phyloP scores from a whole-genome alignment of 2,329 filamentous ascomycete species.

The Ophiosphaerella korrae region DNA sequence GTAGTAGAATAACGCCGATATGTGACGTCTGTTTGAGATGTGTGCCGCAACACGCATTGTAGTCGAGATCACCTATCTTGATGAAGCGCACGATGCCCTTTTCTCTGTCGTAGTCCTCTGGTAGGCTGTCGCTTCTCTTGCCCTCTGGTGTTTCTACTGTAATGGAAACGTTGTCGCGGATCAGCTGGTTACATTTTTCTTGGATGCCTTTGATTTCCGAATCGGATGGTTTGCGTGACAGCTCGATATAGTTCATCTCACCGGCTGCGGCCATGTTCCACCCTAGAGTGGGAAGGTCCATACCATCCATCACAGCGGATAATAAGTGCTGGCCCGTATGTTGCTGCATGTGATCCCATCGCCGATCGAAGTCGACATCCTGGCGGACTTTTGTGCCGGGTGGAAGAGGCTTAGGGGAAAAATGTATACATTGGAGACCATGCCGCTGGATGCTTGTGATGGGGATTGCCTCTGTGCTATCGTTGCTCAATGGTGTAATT shows the following conservation, averaged over 20 bases:
- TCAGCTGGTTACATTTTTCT: constrained; percentile 30
- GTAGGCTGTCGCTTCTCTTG: constrained; percentile 31
- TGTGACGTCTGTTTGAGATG: constrained; percentile 41
- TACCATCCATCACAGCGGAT: constrained; percentile 40
- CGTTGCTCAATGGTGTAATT: constrained; percentile 26
- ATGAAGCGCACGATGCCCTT: constrained; percentile 41
- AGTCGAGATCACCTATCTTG: constrained; percentile 40
- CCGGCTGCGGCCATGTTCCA: constrained; percentile 41
- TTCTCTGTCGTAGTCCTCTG: constrained; percentile 38
- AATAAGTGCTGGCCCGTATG: constrained; percentile 44
- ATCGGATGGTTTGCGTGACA: constrained; percentile 35
- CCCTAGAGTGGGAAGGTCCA: constrained; percentile 34
- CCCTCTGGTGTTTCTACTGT: constrained; percentile 39
- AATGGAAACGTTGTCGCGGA: constrained; percentile 34
- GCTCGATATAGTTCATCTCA: constrained; percentile 44
- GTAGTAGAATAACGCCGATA: constrained; percentile 36
- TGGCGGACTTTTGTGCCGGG: constrained; percentile 59
- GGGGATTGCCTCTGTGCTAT: constrained; percentile 23
- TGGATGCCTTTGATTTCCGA: constrained; percentile 34
- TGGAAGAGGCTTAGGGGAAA: constrained; percentile 91
- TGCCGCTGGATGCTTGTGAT: constrained; percentile 39
- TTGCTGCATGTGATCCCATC: constrained; percentile 45
- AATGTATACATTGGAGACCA: constrained; percentile 67
- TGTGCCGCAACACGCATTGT: constrained; percentile 43
- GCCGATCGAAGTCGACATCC: constrained; percentile 33